Evolutionary conservation across 2,329 filamentous ascomycete species (phyloP), one percentile per base, ranked within the genome.

Genomic region (Aphanoascus verrucosus): DNA sequence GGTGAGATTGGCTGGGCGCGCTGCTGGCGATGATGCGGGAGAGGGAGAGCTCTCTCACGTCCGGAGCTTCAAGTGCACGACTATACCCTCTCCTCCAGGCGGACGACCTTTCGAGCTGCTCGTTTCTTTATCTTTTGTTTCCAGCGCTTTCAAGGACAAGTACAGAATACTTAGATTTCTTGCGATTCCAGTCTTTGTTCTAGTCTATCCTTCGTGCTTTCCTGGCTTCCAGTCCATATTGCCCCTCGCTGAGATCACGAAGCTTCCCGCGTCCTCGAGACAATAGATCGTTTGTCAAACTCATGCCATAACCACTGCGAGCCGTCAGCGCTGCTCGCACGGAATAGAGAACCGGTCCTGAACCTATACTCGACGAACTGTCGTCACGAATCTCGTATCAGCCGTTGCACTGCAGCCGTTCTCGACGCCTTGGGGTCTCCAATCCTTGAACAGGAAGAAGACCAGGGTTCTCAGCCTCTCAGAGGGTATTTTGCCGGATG

Each of bases 171-270:
- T n/a, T n/a, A 48, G 31, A 48, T 19, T 19, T 38, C 45, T 35
- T 19, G 11, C 11, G 14, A n/a, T 32, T 17, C 20, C 9, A 32
- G 8, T 46, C 43, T 7, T 37, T 37, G 45, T 47, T n/a, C 5
- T 11, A n/a, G n/a, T 15, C 31, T 5, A 3, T 37, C n/a, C 45
- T 14, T 50, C 38, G 49, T 52, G 32, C 49, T 52, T 52, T 44
- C 49, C 49, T 52, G 19, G 23, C 23, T 28, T 28, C 17, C 20
- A 7, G 11, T 35, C 9, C 32, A 34, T 17, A 35, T 17, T 52
- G 49, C 49, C 49, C 49, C 49, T 46, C 49, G 49, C 49, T 41
- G 35, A 14, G 14, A 28, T 11, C 31, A 47, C 9, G 14, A 35
- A 50, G 48, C 48, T 50, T 28, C 23, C 17, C 28, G 38, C 15